phyloP scores from a whole-genome alignment of 2,329 filamentous ascomycete species.

The Pseudogymnoascus sp. region DNA sequence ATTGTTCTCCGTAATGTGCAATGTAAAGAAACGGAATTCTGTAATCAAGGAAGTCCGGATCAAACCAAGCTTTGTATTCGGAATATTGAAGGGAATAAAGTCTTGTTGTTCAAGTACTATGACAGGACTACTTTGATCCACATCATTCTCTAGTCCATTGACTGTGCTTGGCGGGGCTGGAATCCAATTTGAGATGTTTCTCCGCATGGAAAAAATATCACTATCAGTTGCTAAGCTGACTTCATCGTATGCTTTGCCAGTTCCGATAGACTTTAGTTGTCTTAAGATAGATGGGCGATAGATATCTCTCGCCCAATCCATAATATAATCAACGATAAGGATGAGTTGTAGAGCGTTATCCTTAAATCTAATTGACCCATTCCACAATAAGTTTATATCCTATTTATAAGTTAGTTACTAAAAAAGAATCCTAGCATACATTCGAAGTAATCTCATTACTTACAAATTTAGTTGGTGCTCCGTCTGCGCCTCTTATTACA shows the following conservation, averaged over 20 bases:
- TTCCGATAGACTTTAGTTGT: neutral
- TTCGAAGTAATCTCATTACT: neutral
- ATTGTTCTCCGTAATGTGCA: slow-evolving; percentile 15
- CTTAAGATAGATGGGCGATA: slow-evolving; percentile 25
- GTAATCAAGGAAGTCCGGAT: slow-evolving; percentile 12
- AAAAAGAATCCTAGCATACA: neutral
- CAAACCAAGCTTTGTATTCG: slow-evolving; percentile 14
- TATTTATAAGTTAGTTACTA: neutral
- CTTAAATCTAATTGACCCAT: slow-evolving; percentile 11
- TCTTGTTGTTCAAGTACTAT: neutral
- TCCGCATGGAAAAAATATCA: slow-evolving; percentile 9
- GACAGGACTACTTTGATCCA: neutral
- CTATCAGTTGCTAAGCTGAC: neutral
- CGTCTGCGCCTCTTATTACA: no score
- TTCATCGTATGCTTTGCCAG: neutral
- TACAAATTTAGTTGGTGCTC: neutral
- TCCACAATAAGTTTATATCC: slow-evolving; percentile 13
- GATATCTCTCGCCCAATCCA: slow-evolving; percentile 26
- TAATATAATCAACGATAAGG: slow-evolving; percentile 20
- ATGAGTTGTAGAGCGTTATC: slow-evolving; percentile 18
- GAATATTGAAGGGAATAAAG: slow-evolving; percentile 10
- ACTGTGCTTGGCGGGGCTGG: slow-evolving; percentile 12
- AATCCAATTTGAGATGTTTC: slow-evolving; percentile 15
- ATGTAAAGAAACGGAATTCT: slow-evolving; percentile 12
- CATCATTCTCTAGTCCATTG: neutral